These are phyloP conservation scores for Aureobasidium sp. DNA, from an alignment of 2,329 filamentous ascomycete genomes.

Conservation along the genomic window DNA sequence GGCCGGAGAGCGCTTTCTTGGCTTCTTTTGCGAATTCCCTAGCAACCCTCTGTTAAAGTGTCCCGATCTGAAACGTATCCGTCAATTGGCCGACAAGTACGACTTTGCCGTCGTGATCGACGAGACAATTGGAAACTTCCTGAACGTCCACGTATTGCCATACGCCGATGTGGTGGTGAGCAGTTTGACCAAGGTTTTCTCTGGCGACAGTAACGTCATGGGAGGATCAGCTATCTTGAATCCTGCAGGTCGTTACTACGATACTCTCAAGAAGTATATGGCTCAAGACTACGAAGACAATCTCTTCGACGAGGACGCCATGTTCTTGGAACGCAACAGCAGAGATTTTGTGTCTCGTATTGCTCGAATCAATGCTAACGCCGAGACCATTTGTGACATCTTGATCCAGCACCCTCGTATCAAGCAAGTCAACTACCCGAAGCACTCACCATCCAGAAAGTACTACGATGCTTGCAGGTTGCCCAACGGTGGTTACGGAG, in stretches of 20 bases:
- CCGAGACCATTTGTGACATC: conserved; percentile 71
- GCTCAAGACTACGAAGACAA: conserved; percentile 67
- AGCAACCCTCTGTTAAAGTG: conserved; percentile 82
- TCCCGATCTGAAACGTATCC: conserved; percentile 77
- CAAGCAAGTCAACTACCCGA: conserved; percentile 80
- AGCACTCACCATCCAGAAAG: conserved; percentile 57
- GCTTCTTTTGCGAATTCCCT: conserved; percentile 90
- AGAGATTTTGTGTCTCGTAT: conserved; percentile 81
- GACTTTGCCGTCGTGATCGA: conserved; percentile 88
- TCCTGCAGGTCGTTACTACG: conserved; percentile 62
- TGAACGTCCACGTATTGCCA: conserved; percentile 88
- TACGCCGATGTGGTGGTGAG: conserved; percentile 88
- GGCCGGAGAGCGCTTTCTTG: conserved; percentile 67
- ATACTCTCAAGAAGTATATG: conserved; percentile 57
- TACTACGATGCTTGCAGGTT: conserved; percentile 75
- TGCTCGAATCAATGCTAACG: conserved; percentile 74
- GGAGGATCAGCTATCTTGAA: conserved; percentile 64
- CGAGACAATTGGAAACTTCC: conserved; percentile 93
- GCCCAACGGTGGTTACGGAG: conserved; percentile 75
- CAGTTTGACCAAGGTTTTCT: conserved; percentile 94
- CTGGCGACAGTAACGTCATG: conserved; percentile 97
- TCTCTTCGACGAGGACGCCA: conserved; percentile 86
- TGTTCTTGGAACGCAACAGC: conserved; percentile 95
- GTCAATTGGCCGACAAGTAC: conserved; percentile 68
- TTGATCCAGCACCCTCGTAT: conserved; percentile 48